A percentile compares a stretch with the other conserved stretches of the same genome.
Conservation (phyloP, 306 rosid genomes). For the Alnus glutinosa region DNA sequence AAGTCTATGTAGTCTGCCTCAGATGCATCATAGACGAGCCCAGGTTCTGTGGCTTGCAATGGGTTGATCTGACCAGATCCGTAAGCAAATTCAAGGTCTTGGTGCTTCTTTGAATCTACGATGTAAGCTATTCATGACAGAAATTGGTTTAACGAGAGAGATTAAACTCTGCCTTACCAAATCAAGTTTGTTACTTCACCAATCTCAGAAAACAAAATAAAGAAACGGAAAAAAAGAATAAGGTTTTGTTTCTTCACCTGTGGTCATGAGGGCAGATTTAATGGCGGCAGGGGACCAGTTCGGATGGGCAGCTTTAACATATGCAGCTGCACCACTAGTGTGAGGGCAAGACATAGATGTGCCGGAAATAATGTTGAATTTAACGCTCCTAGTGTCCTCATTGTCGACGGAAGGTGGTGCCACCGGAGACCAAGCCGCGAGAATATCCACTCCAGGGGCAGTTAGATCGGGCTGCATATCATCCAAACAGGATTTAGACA, state of each 20-base stretch:
- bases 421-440: constrained; percentile 41
- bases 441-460: constrained; percentile 36
- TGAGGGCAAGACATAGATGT: constrained; percentile 45
- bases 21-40: constrained; percentile 22
- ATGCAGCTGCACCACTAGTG: constrained; percentile 34
- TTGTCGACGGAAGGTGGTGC: constrained; percentile 14
- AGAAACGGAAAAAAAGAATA: too few relatives aligned
- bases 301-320: constrained; percentile 38
- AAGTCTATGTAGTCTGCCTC: constrained; percentile 23
- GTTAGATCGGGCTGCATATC: constrained; percentile 32
- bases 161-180: not conserved
- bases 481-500: not conserved
- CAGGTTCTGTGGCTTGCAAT: constrained; percentile 21
- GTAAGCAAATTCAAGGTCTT: constrained; percentile 34
- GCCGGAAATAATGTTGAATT: constrained; percentile 26
- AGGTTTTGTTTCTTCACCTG: constrained; percentile 16
- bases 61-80: constrained; percentile 38
- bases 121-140: constrained; percentile 20
- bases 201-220: too few relatives aligned
- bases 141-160: not conserved
- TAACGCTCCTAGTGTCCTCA: constrained; percentile 19
- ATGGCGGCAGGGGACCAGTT: constrained; percentile 41
- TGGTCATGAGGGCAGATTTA: constrained; percentile 41
- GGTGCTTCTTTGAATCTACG: constrained; percentile 31
- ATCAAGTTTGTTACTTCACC: constrained; percentile 9